These are phyloP conservation scores for Lachnellula occidentalis DNA, from an alignment of 2,329 filamentous ascomycete species.

Conservation along the genomic window DNA sequence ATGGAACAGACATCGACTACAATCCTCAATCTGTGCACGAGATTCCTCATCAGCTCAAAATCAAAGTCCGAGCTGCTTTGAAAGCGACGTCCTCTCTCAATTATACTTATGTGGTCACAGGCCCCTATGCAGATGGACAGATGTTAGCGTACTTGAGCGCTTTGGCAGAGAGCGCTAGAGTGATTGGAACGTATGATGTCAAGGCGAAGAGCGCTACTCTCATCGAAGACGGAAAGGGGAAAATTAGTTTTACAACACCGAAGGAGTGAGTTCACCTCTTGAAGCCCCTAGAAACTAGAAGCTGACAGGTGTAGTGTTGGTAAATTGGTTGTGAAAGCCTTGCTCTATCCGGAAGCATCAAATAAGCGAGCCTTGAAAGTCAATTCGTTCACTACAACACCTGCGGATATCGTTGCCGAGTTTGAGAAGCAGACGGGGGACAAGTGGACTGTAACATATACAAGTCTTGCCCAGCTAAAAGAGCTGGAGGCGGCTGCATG, in stretches of 20 bases:
- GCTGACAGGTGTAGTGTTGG: conserved; percentile 43
- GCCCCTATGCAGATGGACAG: conserved; percentile 9
- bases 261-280: conserved; percentile 49
- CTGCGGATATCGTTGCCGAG: conserved; percentile 32
- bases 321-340: conserved; percentile 31
- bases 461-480: conserved; percentile 37
- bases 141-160: conserved; percentile 1
- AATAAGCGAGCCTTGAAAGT: conserved; percentile 32
- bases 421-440: conserved; percentile 36
- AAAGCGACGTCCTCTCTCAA: conserved; percentile 48
- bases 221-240: conserved; percentile 55
- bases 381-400: conserved; percentile 33
- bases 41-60: conserved; percentile 63
- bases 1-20: conserved; percentile 47
- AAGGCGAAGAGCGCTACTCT: conserved; percentile 52
- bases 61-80: conserved; percentile 60
- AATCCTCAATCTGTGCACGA: conserved; percentile 51
- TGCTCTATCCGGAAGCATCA: conserved; percentile 33
- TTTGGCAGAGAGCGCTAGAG: conserved; percentile 13
- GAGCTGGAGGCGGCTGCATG: conserved; percentile 55
- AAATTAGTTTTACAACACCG: conserved; percentile 65
- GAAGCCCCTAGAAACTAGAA: not conserved
- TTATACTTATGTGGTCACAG: conserved; percentile 47
- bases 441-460: conserved; percentile 31
- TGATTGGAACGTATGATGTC: conserved; percentile 54